A percentile compares a stretch with the other conserved stretches of the same genome.
Conservation (phyloP, 75 land plant species). For the Cunninghamia lanceolata region DNA sequence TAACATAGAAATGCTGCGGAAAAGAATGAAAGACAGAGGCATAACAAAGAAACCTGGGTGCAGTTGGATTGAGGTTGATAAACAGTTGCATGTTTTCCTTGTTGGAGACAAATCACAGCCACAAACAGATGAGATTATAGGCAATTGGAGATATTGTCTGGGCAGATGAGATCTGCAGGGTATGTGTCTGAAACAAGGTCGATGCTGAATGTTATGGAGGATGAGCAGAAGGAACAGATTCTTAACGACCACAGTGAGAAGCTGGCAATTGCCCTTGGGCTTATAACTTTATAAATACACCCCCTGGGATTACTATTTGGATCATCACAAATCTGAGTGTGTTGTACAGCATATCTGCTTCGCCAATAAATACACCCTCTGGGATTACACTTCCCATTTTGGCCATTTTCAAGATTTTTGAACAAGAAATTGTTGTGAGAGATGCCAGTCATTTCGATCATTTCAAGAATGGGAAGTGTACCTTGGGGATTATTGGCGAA, state of each 20-base stretch:
- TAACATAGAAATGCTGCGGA: conserved; percentile 35
- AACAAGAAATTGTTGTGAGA: not conserved
- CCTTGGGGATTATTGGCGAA: not conserved
- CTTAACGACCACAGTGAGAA: not conserved
- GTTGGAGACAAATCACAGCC: conserved; percentile 32
- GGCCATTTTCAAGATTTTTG: conserved; percentile 2
- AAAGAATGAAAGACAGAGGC: conserved; percentile 21
- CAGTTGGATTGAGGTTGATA: conserved; percentile 47
- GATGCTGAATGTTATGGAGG: conserved; percentile 13
- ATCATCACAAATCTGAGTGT: not conserved
- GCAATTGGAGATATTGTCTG: conserved; percentile 14
- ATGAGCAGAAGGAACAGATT: conserved; percentile 4
- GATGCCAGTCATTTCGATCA: conserved; percentile 3
- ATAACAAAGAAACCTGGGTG: conserved; percentile 34
- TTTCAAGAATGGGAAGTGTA: not conserved
- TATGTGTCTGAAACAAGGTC: conserved; percentile 9
- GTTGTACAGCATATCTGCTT: conserved; percentile 6
- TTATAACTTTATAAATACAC: not conserved
- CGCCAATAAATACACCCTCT: too few relatives aligned
- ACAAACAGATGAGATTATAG: conserved; percentile 15
- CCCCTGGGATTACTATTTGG: not conserved
- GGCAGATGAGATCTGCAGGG: conserved; percentile 8
- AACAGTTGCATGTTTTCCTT: conserved; percentile 28
- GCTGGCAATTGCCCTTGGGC: not conserved
- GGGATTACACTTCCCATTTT: too few relatives aligned